Conservation (phyloP, 257 asterid genomes). For the Hygrophila difformis region DNA sequence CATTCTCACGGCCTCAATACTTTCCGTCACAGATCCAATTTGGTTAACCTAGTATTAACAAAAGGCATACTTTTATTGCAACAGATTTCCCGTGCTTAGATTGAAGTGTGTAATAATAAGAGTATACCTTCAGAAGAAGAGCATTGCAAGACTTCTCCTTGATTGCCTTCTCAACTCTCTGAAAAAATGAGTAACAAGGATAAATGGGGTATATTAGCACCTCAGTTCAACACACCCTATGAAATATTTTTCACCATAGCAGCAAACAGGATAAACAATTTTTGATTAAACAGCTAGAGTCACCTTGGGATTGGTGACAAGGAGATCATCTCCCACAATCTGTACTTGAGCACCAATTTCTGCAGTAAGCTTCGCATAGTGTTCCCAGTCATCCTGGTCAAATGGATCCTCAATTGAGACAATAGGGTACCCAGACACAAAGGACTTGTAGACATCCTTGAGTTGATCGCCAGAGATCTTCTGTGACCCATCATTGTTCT, state of each 20-base stretch:
- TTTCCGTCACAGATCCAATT: slow-evolving; percentile 94
- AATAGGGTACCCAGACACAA: slow-evolving; percentile 73
- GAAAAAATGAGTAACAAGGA: slow-evolving; percentile 18
- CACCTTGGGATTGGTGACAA: slow-evolving; percentile 95
- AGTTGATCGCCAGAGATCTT: slow-evolving; percentile 89
- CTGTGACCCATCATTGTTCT: slow-evolving; percentile 70
- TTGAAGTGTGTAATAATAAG: too few relatives aligned
- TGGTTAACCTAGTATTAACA: slow-evolving; percentile 69
- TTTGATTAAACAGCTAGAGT: too few relatives aligned
- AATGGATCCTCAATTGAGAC: slow-evolving; percentile 93
- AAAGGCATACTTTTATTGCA: too few relatives aligned
- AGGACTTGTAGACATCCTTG: slow-evolving; percentile 86
- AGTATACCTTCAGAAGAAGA: slow-evolving; percentile 79
- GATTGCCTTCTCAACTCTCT: slow-evolving; percentile 97
- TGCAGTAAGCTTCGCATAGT: slow-evolving; percentile 59
- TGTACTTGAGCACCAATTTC: slow-evolving; percentile 80
- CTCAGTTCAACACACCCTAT: not conserved
- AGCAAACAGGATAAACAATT: not conserved
- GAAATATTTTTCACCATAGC: not conserved
- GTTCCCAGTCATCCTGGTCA: slow-evolving; percentile 97
- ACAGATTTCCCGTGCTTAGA: not conserved
- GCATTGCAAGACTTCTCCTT: slow-evolving; percentile 89
- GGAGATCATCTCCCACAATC: slow-evolving; percentile 93
- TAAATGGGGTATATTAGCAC: not conserved
- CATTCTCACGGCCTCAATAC: slow-evolving; percentile 93